Evolutionary conservation across 148 eudicot genomes (phyloP).

Genomic region (Nepenthes mirabilis): DNA sequence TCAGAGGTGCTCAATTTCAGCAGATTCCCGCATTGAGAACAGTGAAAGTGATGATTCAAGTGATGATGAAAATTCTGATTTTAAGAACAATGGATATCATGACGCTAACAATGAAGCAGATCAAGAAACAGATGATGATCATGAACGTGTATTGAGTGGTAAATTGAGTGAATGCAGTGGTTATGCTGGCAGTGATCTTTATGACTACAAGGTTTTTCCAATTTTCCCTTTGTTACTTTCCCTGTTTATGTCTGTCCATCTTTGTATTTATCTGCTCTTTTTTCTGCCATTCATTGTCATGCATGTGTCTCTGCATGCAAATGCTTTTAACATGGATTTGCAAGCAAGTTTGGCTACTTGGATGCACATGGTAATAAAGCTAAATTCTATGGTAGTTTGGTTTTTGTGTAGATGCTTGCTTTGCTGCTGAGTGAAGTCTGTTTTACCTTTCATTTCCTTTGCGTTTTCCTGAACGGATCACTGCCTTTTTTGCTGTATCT

Average conservation of each 20-base stretch:
- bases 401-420: too few species aligned
- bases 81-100: conserved; percentile 62
- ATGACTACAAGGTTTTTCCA: conserved; percentile 26
- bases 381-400: too few species aligned
- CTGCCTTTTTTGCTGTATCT: too few species aligned
- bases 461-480: background rate
- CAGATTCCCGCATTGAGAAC: conserved; percentile 66
- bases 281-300: background rate
- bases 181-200: conserved; percentile 18
- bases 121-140: conserved; percentile 20
- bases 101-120: conserved; percentile 25
- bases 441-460: background rate
- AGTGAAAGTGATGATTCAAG: conserved; percentile 75
- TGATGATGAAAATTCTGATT: conserved; percentile 56
- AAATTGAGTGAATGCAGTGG: conserved; percentile 28
- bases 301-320: too few species aligned
- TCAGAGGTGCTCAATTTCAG: conserved; percentile 89
- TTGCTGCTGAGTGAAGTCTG: too few species aligned
- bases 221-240: background rate
- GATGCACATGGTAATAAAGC: too few species aligned
- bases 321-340: too few species aligned
- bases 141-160: conserved; percentile 36
- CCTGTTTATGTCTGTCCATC: background rate
- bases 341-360: too few species aligned
- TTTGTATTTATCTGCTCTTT: background rate